phyloP scores from a whole-genome alignment of 1,284 basidiomycete species.

The Anthracocystis walkeri region DNA sequence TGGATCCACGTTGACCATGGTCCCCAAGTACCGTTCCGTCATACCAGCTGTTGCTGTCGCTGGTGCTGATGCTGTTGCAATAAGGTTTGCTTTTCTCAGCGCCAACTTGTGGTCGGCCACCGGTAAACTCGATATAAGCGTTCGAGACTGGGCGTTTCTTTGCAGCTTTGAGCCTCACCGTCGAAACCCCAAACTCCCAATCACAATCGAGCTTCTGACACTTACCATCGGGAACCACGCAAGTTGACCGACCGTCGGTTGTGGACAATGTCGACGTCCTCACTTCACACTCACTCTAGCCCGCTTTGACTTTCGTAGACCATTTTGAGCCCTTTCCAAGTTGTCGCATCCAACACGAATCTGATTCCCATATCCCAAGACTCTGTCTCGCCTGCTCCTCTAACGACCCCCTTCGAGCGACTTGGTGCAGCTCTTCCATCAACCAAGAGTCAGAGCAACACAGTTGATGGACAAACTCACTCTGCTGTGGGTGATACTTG shows the following conservation, averaged over 20 bases:
- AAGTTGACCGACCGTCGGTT: constrained; percentile 1
- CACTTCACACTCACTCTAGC: background rate
- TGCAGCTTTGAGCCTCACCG: background rate
- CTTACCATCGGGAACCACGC: background rate
- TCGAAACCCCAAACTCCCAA: background rate
- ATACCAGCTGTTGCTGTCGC: background rate
- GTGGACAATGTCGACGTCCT: background rate
- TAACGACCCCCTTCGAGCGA: no score
- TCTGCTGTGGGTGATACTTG: no score
- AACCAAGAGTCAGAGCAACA: no score
- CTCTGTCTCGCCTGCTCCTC: no score
- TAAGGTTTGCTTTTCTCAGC: background rate
- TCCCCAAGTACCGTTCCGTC: background rate
- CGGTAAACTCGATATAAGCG: background rate
- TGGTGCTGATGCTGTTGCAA: background rate
- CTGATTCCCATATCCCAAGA: no score
- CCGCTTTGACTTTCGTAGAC: background rate
- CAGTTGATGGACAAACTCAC: no score
- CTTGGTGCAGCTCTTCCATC: no score
- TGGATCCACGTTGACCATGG: background rate
- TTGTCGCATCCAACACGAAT: no score
- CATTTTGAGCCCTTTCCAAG: background rate
- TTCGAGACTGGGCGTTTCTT: background rate
- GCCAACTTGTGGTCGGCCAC: background rate
- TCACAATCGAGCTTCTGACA: background rate